Base-by-base conservation (phyloP, 1,284 basidiomycete genomes). In the Gymnopus androsaceus region DNA sequence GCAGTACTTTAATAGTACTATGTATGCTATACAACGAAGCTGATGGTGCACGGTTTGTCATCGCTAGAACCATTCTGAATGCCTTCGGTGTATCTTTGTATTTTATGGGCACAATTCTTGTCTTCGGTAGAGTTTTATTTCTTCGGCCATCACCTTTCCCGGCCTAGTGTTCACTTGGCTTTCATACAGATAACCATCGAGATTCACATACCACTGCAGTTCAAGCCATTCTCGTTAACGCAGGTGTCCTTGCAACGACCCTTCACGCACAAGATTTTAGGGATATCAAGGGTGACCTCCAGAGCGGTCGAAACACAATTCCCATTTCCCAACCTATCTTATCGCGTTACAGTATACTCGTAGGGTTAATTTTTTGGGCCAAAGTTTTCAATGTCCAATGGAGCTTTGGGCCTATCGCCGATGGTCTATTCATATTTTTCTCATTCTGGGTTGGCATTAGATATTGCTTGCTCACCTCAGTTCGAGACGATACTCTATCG, bases 201-300 rank as follows among this genome's bases (percentile, higher is more conserved):
- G n/a, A 15, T 27, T 14, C 21, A 44, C 42, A 44, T 21, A 21
- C 15, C 31, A 33, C 6, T 33, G 42, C 42, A 44, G 17, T 23
- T 15, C 42, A 44, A 21, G 14, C 12, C 25, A 5, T 23, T 21
- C 6, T 33, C 14, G 31, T 44, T 21, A 44, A 27, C 21, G 25
- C 14, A 15, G n/a, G 44, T 15, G n/a, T 53, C 3, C 44, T 53
- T 15, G 42, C 42, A 17, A 53, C 51, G 14, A 53, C 51, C 4
- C 23, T 53, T 19, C 51, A 53, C 23, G 51, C 69, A 69, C 56
- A 57, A 31, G 58, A 59, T 41, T 45, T 57, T 15, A 40, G 50
- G n/a, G 58, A 59, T 40, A 23, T 38, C 6, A 40, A 48, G 21
- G 58, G 58, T 4, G 58, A 59, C 31, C 21, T 34, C 11, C 41